Evolutionary conservation across 345 rosid species (phyloP).

Genomic region (Boechera divaricarpa): DNA sequence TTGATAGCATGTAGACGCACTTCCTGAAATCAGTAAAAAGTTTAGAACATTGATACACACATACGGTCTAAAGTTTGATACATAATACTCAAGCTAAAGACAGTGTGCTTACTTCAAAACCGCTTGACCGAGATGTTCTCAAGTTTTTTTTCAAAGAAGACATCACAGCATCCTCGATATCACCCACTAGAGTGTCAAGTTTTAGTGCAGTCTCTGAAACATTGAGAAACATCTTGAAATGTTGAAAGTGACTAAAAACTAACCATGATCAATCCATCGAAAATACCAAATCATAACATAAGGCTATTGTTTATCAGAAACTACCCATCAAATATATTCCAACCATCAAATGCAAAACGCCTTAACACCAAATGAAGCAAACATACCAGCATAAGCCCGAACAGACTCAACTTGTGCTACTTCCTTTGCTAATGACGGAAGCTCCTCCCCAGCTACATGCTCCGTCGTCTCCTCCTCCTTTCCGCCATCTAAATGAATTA

Average conservation of each 20-base stretch:
- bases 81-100: neutral
- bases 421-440: constrained; percentile 82
- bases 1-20: constrained; percentile 60
- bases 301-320: neutral
- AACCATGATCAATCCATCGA: neutral
- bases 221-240: constrained; percentile 29
- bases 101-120: constrained; percentile 65
- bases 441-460: constrained; percentile 68
- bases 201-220: constrained; percentile 86
- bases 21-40: constrained; percentile 54
- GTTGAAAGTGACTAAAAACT: neutral
- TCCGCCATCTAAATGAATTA: constrained; percentile 50
- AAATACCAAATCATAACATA: neutral
- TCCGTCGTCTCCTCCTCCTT: constrained; percentile 44
- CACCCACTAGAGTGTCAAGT: constrained; percentile 83
- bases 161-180: constrained; percentile 90
- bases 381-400: constrained; percentile 80
- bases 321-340: too few relatives aligned
- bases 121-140: constrained; percentile 51
- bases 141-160: constrained; percentile 67
- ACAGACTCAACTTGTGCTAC: constrained; percentile 88
- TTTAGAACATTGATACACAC: neutral
- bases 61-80: neutral
- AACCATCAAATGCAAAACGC: neutral
- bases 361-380: constrained; percentile 21